Evolutionary conservation across 495 filamentous ascomycete species (phyloP), one percentile per base, ranked within the genome.

Genomic region (Pyronema omphalodes): DNA sequence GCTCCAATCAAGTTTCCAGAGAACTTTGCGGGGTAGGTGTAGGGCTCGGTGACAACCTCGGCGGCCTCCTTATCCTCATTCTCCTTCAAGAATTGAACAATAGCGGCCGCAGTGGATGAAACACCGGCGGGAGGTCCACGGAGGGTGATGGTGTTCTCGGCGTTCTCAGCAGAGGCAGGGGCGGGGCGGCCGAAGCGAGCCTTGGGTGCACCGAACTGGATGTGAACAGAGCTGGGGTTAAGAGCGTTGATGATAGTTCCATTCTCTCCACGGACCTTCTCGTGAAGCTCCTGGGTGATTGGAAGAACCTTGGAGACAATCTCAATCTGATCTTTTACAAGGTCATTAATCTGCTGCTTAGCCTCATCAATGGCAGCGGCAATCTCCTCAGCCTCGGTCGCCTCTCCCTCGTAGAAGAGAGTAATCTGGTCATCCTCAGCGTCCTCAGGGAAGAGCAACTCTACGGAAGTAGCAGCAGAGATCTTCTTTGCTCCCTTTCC

Each of bases 1-100:
- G 83, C 86, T 54, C 91, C 91, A 58, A 99, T 95, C 14, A 99
- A 74, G 66, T 88, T 80, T 63, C 93, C 93, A 53, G 88, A 86
- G 58, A 79, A 93, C 67, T 94, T 93, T 60, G 91, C 82, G 5
- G 91, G 91, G 71, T 88, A 99, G 52, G 91, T 86, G 57, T 94
- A 96, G 39, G 77, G 78, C 41, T 80, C 73, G 4, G 78, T 84
- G 68, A 88, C 87, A 3, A 54, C 14, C 33, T 84, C 86, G 46
- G 88, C 81, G 68, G 94, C 87, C 56, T 85, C 78, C 61, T 94
- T 86, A 57, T 94, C 86, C 67, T 83, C 74, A 69, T 83, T 82
- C 67, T 91, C 86, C 57, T 87, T 80, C 37, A 96, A 70, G 62
- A 95, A 96, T 9, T 73, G 75, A 29, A 74, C 65, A 47, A 91